These are phyloP conservation scores for Epicoccum nigrum DNA, from an alignment of 2,329 filamentous ascomycete genomes.

Conservation along the genomic window DNA sequence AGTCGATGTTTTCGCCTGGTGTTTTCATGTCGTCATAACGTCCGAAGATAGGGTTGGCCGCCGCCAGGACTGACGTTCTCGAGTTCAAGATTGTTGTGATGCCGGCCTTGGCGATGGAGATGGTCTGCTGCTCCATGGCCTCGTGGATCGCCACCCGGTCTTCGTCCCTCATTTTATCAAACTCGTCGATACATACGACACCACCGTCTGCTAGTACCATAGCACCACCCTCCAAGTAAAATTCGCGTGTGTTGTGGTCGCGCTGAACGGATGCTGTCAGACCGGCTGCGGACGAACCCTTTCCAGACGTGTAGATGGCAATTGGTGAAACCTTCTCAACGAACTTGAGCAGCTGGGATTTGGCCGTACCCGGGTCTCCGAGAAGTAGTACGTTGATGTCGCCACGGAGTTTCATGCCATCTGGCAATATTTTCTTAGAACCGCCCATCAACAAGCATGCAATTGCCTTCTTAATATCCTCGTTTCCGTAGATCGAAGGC, in stretches of 20 bases:
- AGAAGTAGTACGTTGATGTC: conserved; percentile 98
- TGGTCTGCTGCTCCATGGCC: conserved; percentile 99
- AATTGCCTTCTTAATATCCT: conserved; percentile 97
- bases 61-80: conserved; percentile 90
- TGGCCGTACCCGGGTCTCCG: conserved; percentile 96
- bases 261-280: conserved; percentile 95
- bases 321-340: conserved; percentile 96
- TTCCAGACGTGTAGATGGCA: conserved; percentile 97
- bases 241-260: conserved; percentile 89
- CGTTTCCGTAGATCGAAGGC: conserved; percentile 95
- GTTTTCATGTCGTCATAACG: conserved; percentile 98
- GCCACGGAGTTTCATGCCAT: conserved; percentile 96
- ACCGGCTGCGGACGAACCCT: conserved; percentile 96
- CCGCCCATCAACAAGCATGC: conserved; percentile 91
- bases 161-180: conserved; percentile 99
- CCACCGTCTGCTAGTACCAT: conserved; percentile 98
- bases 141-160: conserved; percentile 98
- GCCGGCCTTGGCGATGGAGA: conserved; percentile 97
- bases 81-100: conserved; percentile 98
- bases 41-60: conserved; percentile 96
- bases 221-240: conserved; percentile 96
- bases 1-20: conserved; percentile 98
- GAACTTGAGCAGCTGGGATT: conserved; percentile 96
- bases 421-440: conserved; percentile 95
- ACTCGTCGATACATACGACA: conserved; percentile 98